Evolutionary conservation across 345 rosid genomes (phyloP), one percentile per base, ranked within the genome.

Genomic region (Melastoma malabathricum): DNA sequence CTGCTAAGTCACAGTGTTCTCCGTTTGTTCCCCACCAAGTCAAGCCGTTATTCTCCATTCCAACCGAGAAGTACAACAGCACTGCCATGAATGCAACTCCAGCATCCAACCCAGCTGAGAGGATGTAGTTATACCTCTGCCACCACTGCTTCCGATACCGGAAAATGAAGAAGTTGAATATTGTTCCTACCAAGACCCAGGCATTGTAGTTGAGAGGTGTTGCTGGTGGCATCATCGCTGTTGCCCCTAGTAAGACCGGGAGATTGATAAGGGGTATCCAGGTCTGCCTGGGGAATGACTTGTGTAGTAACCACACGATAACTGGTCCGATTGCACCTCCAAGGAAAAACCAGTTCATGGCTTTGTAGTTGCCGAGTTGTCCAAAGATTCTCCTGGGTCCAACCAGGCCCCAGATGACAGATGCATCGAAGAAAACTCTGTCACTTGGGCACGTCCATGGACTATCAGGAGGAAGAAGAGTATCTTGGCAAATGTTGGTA

Each of bases 371-470:
- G 46, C 97, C 95, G 3, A 70, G 73, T 13, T 74, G 56, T 18
- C 93, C 95, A 19, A 85, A 89, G 46, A 81, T 89, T 23, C 87
- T 62, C 57, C 63, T 89, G 2, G 97, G 95, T 46, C 89, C 95
- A 7, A 77, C 89, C 65, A 85, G 51, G 56, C 94, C 97, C 95
- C 95, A 89, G 54, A 86, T 89, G 48, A 83, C 90, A 4, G 94
- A 79, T 34, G 97, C 95, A 59, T 89, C 94, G 39, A 86, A 86
- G 84, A 89, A 86, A 57, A 89, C 90, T 43, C 86, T 63, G 51
- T 86, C 94, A 23, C 71, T 53, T 0, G 95, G 97, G 66, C 97
- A 86, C 59, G 94, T 86, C 95, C 94, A 89, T 7, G 90, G 94
- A 69, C 94, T 83, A 64, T 76, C 61, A 0, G 72, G 55, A 0